Base-by-base conservation (phyloP, 1,284 basidiomycete species). In the Veloboletus limbatus region DNA sequence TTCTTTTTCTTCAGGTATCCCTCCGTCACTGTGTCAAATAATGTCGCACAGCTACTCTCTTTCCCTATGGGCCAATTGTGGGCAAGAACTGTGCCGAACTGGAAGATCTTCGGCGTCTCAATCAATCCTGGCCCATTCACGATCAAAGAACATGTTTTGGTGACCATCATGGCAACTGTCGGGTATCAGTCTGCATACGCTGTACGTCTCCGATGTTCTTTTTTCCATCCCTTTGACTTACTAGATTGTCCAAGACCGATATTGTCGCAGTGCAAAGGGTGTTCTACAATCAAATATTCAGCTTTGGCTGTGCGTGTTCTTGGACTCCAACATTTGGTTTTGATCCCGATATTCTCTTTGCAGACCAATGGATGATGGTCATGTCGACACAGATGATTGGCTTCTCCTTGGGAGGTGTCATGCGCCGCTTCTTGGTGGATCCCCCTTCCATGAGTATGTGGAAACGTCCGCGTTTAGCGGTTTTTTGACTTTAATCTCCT, bases 361-460 rank as follows among this genome's bases (percentile, higher is more conserved):
- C 60, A 67, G 72, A 84, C 77, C 80, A 86, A 75, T 82, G 84
- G 75, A 75, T 95, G 63, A 66, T 95, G 32, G 78, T 92, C 21
- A 81, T 97, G 71, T 85, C 89, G 8, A 88, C 89, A 1, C 88
- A 95, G 61, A 72, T 95, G 51, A 85, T 92, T 34, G 93, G 93
- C 1, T 92, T 95, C 60, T 85, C 87, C 3, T 79, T 95, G 16
- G 90, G 92, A 8, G 94, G 94, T n/a, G 67, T 90, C 43, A 78
- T 80, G 43, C 72, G 83, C 22, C 78, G 84, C 13, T 89, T 91
- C 74, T 74, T 94, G 28, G 88, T 94, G 8, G 81, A 85, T 54
- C 95, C 94, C 0, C 90, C 93, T 0, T 88, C 88, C 0, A 92
- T 97, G 89, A 90, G 83, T 68, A 52, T 11, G 62, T 70, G 39